Evolutionary conservation across 192 early-diverging fungal species (phyloP).

Genomic region (Geranomyces variabilis): DNA sequence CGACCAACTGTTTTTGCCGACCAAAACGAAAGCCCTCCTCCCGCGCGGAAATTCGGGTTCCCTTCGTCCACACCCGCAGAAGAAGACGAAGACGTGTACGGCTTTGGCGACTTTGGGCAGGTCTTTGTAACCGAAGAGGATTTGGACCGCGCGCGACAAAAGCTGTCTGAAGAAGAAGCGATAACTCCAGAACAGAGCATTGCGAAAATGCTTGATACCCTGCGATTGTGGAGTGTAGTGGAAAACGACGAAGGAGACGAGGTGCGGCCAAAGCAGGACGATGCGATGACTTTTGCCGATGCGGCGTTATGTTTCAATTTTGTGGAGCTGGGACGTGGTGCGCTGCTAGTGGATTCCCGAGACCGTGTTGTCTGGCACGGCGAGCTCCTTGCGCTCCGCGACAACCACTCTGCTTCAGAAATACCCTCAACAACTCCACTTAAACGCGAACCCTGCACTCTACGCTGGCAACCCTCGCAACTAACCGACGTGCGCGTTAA

Average conservation of each 20-base stretch:
- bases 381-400: background rate
- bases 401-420: background rate
- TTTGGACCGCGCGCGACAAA: conserved; percentile 29
- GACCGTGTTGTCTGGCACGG: background rate
- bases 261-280: background rate
- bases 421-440: background rate
- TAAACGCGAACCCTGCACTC: background rate
- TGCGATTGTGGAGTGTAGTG: conserved; percentile 3
- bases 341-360: background rate
- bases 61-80: background rate
- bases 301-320: background rate
- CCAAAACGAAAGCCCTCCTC: background rate
- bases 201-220: conserved; percentile 1
- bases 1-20: too few relatives aligned
- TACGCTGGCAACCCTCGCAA: background rate
- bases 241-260: background rate
- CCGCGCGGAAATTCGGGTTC: background rate
- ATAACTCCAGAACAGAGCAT: conserved; percentile 25
- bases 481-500: conserved; percentile 14
- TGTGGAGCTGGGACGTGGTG: background rate
- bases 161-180: conserved; percentile 32
- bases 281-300: background rate
- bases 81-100: conserved; percentile 28
- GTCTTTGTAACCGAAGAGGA: conserved; percentile 37
- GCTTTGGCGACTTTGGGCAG: conserved; percentile 21